Base-by-base conservation (phyloP, 176 grass and related monocot genomes). In the Elaeis guineensis region DNA sequence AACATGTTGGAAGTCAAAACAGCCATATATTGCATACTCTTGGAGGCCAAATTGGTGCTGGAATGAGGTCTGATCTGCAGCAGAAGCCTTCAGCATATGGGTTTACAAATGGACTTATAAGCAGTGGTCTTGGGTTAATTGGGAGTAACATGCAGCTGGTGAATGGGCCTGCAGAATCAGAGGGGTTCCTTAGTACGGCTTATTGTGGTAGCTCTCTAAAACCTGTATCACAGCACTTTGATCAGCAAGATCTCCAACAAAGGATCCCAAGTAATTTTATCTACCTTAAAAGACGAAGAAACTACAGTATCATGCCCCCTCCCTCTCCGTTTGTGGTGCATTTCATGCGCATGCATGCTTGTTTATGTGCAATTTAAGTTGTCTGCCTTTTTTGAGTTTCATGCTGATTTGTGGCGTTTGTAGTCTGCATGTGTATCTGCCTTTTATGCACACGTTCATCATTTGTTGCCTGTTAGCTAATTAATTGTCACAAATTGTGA, bases 201-300 rank as follows among this genome's bases (percentile, higher is more conserved):
- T 18, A 75, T 63, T 92, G 85, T 63, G 70, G 76, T 19, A 92
- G 60, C 82, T 92, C 88, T 4, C 66, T 78, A 60, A 98, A 89
- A 68, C 82, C 88, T 70, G n/a, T 86, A 52, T 85, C 89, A 24
- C 93, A 98, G 58, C 78, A 80, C 61, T 92, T 85, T 76, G 67
- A 77, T 77, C 72, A 61, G 9, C 88, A 93, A 71, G 79, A 83
- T 21, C 53, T 80, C 69, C 72, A 79, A 52, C 88, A 78, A 78
- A 98, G 88, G 72, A 86, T 89, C 71, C 67, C 85, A 26, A 83
- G 94, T 98, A 98, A 61, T 84, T 53, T 71, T 66, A 51, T 66
- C 71, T 16, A 51, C 53, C 75, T 55, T 78, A 51, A 30, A 44
- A 44, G 12, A 44, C 75, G 39, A 49, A 44, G 12, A 44, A 44